Evolutionary conservation across 164 flowering plant genomes (phyloP).

Genomic region (Chloranthus sessilifolius): DNA sequence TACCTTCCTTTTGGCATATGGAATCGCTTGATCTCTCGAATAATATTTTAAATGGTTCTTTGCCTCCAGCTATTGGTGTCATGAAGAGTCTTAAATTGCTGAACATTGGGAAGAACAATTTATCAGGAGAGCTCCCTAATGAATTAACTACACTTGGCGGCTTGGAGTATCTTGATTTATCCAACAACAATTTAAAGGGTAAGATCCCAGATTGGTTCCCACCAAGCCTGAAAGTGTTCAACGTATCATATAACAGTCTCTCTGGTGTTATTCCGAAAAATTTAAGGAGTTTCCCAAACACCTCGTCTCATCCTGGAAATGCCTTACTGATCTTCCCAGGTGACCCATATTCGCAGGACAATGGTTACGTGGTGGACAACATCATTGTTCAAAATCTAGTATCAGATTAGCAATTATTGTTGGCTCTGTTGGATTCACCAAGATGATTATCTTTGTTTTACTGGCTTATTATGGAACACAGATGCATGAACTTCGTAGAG

Average conservation of each 20-base stretch:
- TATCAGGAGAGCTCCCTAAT: slow-evolving; percentile 69
- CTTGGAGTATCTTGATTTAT: slow-evolving; percentile 74
- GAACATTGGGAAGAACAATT: slow-evolving; percentile 58
- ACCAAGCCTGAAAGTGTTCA: slow-evolving; percentile 38
- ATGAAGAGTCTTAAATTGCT: slow-evolving; percentile 51
- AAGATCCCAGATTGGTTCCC: slow-evolving; percentile 64
- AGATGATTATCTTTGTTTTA: slow-evolving; percentile 53
- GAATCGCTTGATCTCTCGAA: slow-evolving; percentile 79
- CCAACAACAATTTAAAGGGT: slow-evolving; percentile 62
- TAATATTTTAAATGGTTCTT: slow-evolving; percentile 53
- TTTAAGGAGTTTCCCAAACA: slow-evolving; percentile 42
- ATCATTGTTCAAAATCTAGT: slow-evolving; percentile 32
- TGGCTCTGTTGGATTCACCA: slow-evolving; percentile 47
- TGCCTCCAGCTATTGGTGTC: slow-evolving; percentile 67
- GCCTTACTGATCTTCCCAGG: slow-evolving; percentile 24
- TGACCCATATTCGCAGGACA: slow-evolving; percentile 9
- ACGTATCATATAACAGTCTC: slow-evolving; percentile 66
- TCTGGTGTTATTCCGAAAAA: slow-evolving; percentile 68
- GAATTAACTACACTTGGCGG: slow-evolving; percentile 54
- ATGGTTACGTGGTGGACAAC: slow-evolving; percentile 19
- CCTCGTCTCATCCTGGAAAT: slow-evolving; percentile 80
- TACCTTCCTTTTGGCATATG: slow-evolving; percentile 44
- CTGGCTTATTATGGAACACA: slow-evolving; percentile 60
- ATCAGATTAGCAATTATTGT: slow-evolving; percentile 49
- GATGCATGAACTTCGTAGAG: slow-evolving; percentile 44